phyloP scores from a whole-genome alignment of 768 basidiomycete species.

The Sistotremastrum niveocremeum region DNA sequence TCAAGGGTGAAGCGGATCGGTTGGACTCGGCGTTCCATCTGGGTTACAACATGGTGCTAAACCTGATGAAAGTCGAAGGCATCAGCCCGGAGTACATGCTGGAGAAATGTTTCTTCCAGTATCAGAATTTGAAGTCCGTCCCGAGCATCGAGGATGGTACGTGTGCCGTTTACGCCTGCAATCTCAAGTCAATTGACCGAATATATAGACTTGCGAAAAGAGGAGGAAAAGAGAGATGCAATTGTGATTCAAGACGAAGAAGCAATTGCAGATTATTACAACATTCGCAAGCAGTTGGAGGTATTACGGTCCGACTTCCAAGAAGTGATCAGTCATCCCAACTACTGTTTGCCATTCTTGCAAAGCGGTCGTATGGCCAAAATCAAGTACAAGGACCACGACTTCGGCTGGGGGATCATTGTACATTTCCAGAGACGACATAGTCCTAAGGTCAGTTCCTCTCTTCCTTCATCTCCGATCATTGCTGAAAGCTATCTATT shows the following conservation, averaged over 20 bases:
- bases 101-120: conserved; percentile 95
- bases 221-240: conserved; percentile 50
- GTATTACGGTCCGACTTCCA: conserved; percentile 80
- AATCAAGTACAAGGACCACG: conserved; percentile 69
- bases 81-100: conserved; percentile 98
- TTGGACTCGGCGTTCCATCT: conserved; percentile 97
- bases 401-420: conserved; percentile 96
- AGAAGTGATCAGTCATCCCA: conserved; percentile 88
- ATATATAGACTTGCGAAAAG: conserved; percentile 51
- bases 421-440: conserved; percentile 84
- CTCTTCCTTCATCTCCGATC: neutral
- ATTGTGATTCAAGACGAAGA: conserved; percentile 77
- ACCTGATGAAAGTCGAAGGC: conserved; percentile 96
- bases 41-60: conserved; percentile 98
- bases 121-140: conserved; percentile 88
- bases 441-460: conserved; percentile 52
- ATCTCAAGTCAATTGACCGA: neutral
- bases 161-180: conserved; percentile 12
- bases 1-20: conserved; percentile 94
- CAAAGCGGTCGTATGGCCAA: conserved; percentile 88
- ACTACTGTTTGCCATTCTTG: conserved; percentile 88
- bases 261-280: conserved; percentile 80
- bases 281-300: conserved; percentile 84
- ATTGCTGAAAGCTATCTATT: neutral
- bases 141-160: conserved; percentile 73